Evolutionary conservation across 768 basidiomycete species (phyloP), one percentile per base, ranked within the genome.

Genomic region (Coprinellus aureogranulatus): DNA sequence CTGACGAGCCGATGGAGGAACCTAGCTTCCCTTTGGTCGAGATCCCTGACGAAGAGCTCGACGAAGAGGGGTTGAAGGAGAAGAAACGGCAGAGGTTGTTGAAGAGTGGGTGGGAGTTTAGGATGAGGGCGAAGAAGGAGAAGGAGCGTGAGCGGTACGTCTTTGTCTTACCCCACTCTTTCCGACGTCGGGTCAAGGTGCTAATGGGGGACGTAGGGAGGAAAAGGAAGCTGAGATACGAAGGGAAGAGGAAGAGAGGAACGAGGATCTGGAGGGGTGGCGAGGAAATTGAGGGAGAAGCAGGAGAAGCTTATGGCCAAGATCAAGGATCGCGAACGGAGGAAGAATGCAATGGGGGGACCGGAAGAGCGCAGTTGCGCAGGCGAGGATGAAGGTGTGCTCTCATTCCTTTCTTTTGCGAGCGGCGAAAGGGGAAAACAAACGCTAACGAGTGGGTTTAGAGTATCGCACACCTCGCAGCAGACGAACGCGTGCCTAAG

Each of bases 31-130:
- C 92, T 20, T 79, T 99, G 2, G 77, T 96, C n/a, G 93, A 97
- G 64, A 79, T 89, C 2, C 94, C 94, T 0, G 97, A 99, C 70
- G 87, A 83, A 5, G 90, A 96, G 89, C 80, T 94, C 8, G 91
- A 92, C 64, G 95, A 98, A 66, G 94, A 96, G 40, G 81, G 86
- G 25, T 68, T 98, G 34, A 98, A 92, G 69, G 97, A 99, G 72
- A 99, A 98, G 76, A 87, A 87, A 66, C 91, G 89, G 65, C 97
- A 99, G 69, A 89, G 86, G 62, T 79, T 98, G 30, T 76, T 95
- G 75, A 98, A 97, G 70, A 93, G 94, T 0, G 92, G 92, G 1
- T 94, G 88, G 69, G 96, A 98, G 57, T 93, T 95, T 0, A 87
- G 97, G 22, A 83, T 86, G 31, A 86, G 92, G 1, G 84, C 85